A percentile compares a stretch with the other conserved stretches of the same genome.
Evolutionary conservation across 2,329 filamentous ascomycete species (phyloP).

Genomic region (Cadophora gregata): DNA sequence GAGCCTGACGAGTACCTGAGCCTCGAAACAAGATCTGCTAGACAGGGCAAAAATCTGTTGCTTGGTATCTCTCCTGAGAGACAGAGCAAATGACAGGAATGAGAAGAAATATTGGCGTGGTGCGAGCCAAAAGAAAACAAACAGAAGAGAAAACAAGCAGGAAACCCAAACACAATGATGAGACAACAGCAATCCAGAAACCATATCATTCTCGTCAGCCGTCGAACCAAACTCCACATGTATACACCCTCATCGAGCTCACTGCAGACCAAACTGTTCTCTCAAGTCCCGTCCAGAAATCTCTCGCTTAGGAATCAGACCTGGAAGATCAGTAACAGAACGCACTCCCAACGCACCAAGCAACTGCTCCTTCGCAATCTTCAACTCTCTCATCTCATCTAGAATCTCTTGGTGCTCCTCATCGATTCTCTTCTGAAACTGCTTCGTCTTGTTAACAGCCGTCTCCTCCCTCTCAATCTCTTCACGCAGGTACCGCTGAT

Average conservation of each 20-base stretch:
- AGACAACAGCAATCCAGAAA: background rate
- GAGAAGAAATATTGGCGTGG: background rate
- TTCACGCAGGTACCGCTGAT: slow-evolving; percentile 23
- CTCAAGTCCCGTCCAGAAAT: slow-evolving; percentile 5
- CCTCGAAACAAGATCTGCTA: background rate
- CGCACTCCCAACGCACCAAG: slow-evolving; percentile 7
- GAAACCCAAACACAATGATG: background rate
- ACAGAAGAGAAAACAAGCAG: background rate
- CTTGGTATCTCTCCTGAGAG: background rate
- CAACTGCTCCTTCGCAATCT: slow-evolving; percentile 12
- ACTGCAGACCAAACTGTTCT: slow-evolving; percentile 3
- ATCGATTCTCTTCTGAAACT: slow-evolving; percentile 11
- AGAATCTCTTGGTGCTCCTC: slow-evolving; percentile 17
- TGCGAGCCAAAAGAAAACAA: background rate
- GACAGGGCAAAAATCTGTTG: background rate
- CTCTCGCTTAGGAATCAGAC: slow-evolving; percentile 14
- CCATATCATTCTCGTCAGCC: background rate
- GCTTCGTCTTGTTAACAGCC: background rate
- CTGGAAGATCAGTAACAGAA: slow-evolving; percentile 15
- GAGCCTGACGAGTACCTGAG: background rate
- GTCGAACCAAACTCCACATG: background rate
- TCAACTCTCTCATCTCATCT: slow-evolving; percentile 17
- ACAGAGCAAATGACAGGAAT: background rate
- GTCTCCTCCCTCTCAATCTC: slow-evolving; percentile 8
- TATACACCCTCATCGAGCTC: background rate